Evolutionary conservation across 2,329 filamentous ascomycete genomes (phyloP), one percentile per base, ranked within the genome.

Genomic region (Aspergillus terreus): DNA sequence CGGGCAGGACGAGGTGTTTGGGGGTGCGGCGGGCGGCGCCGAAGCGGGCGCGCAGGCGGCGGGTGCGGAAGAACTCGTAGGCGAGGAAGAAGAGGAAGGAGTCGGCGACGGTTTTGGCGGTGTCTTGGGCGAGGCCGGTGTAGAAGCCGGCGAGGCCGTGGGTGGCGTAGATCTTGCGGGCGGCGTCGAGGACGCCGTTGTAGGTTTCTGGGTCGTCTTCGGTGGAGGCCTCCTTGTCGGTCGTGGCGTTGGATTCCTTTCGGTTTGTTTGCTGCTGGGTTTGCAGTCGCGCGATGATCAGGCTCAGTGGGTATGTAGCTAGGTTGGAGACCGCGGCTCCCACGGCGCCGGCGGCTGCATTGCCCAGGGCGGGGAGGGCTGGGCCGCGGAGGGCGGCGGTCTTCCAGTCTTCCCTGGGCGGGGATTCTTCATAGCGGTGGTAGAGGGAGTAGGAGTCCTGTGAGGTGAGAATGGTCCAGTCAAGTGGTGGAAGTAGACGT

Each of bases 11-110:
- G 1, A 62, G 58, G 21, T 62, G 63, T 52, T 63, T 67, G 15
- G 19, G 19, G 19, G 51, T 64, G 44, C 61, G 57, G 10, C 63
- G 55, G 5, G 43, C 44, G 12, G 51, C 56, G 1, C 63, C 63
- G 11, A 63, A 60, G 11, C 62, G 66, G 1, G 67, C 63, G 65
- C 72, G 59, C 38, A 82, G 73, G 40, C 80, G 71, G 19, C 64
- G 61, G 47, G 73, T 66, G 15, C 76, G 66, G 17, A 84, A 60
- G 49, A 79, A 80, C 2, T 75, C 88, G 72, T 95, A 95, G 52
- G 88, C 86, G 15, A 92, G 79, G 73, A 95, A 95, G 76, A 95
- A 95, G 47, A 95, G 77, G 66, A 94, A 92, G 51, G 86, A 88
- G 73, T 94, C 90, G 27, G 83, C 78, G 19, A 85, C 77, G 21